Evolutionary conservation across 2,329 filamentous ascomycete genomes (phyloP).

Genomic region (Hawksworthiomyces lignivorus): DNA sequence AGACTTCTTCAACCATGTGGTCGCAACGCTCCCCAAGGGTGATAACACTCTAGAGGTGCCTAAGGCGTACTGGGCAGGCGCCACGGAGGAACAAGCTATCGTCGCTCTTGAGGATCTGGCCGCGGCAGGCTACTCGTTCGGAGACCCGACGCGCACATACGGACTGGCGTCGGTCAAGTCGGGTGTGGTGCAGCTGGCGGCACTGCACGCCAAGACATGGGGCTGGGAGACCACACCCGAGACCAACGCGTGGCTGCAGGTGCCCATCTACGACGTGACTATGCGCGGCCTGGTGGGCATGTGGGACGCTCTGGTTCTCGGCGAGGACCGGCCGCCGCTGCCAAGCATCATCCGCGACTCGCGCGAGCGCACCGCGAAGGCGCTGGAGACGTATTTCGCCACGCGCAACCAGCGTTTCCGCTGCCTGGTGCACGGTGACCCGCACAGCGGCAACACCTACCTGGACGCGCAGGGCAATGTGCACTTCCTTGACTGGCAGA

Average conservation of each 20-base stretch:
- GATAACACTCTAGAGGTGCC: constrained; percentile 18
- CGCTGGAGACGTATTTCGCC: constrained; percentile 24
- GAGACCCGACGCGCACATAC: constrained; percentile 29
- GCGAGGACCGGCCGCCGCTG: constrained; percentile 18
- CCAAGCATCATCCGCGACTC: constrained; percentile 5
- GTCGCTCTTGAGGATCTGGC: constrained; percentile 63
- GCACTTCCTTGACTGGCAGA: constrained; percentile 30
- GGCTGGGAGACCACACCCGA: constrained; percentile 17
- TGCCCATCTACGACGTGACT: constrained; percentile 6
- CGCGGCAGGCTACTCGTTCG: constrained; percentile 41
- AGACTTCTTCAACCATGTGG: constrained; percentile 17
- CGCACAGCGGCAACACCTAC: constrained; percentile 29
- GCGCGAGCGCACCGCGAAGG: constrained; percentile 11
- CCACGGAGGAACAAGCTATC: constrained; percentile 44
- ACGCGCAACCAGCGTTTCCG: constrained; percentile 25
- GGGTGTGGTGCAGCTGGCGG: constrained; percentile 27
- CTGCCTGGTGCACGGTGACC: constrained; percentile 27
- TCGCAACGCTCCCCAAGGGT: constrained; percentile 4
- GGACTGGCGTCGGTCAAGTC: constrained; percentile 11
- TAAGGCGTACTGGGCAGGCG: constrained; percentile 15
- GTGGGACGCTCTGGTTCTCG: constrained; percentile 21
- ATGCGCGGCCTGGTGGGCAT: constrained; percentile 7
- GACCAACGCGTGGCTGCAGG: constrained; percentile 26
- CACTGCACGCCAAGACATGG: constrained; percentile 25
- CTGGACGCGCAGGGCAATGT: constrained; percentile 18